phyloP scores from a whole-genome alignment of 345 rosid genomes.

The Psidium guajava region DNA sequence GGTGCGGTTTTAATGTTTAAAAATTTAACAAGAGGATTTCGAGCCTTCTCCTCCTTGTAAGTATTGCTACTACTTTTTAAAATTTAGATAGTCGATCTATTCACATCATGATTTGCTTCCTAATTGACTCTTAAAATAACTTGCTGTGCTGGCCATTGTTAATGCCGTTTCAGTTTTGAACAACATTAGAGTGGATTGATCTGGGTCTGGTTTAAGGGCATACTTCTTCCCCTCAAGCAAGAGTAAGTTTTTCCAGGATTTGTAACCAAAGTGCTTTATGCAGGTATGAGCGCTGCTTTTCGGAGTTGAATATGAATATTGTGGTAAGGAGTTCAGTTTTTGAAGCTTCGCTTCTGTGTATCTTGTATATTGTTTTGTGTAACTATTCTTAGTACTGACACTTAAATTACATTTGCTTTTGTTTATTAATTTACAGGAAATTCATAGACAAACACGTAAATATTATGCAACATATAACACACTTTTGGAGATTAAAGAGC shows the following conservation, averaged over 20 bases:
- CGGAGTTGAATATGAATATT: slow-evolving; percentile 65
- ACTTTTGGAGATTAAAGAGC: slow-evolving; percentile 71
- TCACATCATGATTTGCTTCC: not conserved
- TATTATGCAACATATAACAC: slow-evolving; percentile 76
- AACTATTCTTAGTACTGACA: not conserved
- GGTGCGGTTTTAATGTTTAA: not conserved
- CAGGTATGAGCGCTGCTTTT: slow-evolving; percentile 72
- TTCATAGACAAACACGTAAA: slow-evolving; percentile 65
- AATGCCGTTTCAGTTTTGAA: not conserved
- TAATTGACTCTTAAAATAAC: not conserved
- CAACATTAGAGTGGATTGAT: not conserved
- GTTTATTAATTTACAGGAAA: slow-evolving; percentile 38
- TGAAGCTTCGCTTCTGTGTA: not conserved
- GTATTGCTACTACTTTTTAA: not conserved
- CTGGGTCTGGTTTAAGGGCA: not conserved
- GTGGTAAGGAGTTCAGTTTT: slow-evolving; percentile 33
- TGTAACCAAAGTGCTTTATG: slow-evolving; percentile 1
- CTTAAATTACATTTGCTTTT: not conserved
- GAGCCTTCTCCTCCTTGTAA: not conserved
- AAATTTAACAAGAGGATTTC: not conserved
- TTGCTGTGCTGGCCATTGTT: not conserved
- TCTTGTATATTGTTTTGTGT: not conserved
- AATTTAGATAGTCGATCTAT: not conserved
- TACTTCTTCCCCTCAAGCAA: not conserved
- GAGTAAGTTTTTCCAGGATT: not conserved